Evolutionary conservation across 345 rosid genomes (phyloP).

Genomic region (Euclidium syriacum): DNA sequence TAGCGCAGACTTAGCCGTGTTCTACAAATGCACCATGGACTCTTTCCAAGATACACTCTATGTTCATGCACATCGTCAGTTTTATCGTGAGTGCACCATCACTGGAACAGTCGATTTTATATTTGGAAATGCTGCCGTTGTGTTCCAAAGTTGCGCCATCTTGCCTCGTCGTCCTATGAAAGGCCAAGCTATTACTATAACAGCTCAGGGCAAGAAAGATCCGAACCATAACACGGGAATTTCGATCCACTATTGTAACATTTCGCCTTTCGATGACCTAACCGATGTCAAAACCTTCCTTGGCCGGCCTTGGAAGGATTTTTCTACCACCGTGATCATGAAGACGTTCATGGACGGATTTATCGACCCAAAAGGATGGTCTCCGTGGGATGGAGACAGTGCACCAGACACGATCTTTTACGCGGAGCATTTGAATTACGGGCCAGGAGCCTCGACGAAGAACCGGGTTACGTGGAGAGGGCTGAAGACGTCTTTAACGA

Average conservation of each 20-base stretch:
- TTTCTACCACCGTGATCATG: constrained; percentile 45
- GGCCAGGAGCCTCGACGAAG: constrained; percentile 38
- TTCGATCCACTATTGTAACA: constrained; percentile 46
- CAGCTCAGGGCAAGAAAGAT: constrained; percentile 53
- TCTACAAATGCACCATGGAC: constrained; percentile 49
- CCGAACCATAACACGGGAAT: too few relatives aligned
- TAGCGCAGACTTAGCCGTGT: constrained; percentile 40
- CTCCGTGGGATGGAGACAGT: constrained; percentile 44
- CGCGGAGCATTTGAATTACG: constrained; percentile 39
- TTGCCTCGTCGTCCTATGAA: constrained; percentile 39
- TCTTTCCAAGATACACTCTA: constrained; percentile 65
- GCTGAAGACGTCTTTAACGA: constrained; percentile 19
- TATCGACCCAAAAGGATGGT: constrained; percentile 46
- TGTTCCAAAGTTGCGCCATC: constrained; percentile 54
- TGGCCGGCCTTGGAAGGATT: constrained; percentile 60
- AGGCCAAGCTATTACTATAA: constrained; percentile 52
- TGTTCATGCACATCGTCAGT: constrained; percentile 51
- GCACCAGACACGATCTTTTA: constrained; percentile 53
- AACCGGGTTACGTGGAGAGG: too few relatives aligned
- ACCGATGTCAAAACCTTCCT: constrained; percentile 33
- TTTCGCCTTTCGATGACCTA: constrained; percentile 38
- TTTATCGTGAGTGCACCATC: too few relatives aligned
- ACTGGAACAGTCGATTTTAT: too few relatives aligned
- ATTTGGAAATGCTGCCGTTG: too few relatives aligned
- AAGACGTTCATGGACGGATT: constrained; percentile 37